Evolutionary conservation across 306 rosid genomes (phyloP).

Genomic region (Begonia peltatifolia): DNA sequence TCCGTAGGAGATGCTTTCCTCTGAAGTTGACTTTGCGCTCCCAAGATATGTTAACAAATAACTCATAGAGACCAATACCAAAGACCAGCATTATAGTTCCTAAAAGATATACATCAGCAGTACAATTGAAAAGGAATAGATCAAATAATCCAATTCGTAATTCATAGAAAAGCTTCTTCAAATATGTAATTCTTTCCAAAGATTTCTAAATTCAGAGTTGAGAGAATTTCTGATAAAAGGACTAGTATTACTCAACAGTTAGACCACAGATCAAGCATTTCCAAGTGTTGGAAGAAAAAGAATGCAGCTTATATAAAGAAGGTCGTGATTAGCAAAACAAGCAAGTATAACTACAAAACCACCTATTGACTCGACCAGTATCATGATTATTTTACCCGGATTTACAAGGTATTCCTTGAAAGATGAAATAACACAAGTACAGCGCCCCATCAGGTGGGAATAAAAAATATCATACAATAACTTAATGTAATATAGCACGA

Average conservation of each 20-base stretch:
- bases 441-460: constrained; percentile 8
- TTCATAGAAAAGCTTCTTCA: no score
- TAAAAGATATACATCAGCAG: constrained; percentile 34
- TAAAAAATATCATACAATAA: no score
- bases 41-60: constrained; percentile 73
- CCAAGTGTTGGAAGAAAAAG: not conserved
- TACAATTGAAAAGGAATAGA: not conserved
- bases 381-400: constrained; percentile 35
- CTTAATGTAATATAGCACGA: no score
- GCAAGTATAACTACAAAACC: constrained; percentile 10
- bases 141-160: no score
- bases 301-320: not conserved
- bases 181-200: no score
- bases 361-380: constrained; percentile 85
- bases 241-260: no score
- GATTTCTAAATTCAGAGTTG: no score
- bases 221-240: no score
- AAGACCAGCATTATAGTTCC: constrained; percentile 38
- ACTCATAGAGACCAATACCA: constrained; percentile 65
- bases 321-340: not conserved
- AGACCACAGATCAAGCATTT: no score
- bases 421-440: constrained; percentile 10
- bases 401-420: constrained; percentile 36
- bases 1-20: constrained; percentile 15
- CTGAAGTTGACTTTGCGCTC: constrained; percentile 22